Conservation (phyloP, 139 green algal genomes). For the Limnomonas spitsbergensis region DNA sequence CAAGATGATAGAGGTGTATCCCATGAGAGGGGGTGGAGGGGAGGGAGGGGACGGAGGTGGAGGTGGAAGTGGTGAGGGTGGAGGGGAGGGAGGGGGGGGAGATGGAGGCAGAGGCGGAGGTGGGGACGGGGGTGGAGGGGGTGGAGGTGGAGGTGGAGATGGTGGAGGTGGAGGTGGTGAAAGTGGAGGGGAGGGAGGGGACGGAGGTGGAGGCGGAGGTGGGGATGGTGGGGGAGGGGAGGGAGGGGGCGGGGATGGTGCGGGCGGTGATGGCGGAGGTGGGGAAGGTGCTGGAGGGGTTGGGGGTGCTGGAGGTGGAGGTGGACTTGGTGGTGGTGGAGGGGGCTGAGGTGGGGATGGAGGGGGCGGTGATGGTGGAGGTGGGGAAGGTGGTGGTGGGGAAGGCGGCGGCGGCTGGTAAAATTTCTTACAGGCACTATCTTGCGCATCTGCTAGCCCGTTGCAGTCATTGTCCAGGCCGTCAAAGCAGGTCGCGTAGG, state of each 20-base stretch:
- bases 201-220: not conserved
- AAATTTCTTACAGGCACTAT: not conserved
- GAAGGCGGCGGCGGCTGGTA: not conserved
- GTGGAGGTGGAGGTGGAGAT: not conserved
- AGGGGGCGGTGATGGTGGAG: not conserved
- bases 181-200: slow-evolving; percentile 1
- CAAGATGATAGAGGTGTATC: not conserved
- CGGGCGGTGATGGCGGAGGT: not conserved
- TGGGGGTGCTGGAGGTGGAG: not conserved
- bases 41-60: not conserved
- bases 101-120: not conserved
- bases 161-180: not conserved
- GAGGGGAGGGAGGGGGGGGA: not conserved
- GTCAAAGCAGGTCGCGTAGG: not conserved
- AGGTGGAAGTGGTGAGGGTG: not conserved
- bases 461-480: slow-evolving; percentile 18
- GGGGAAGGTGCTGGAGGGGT: not conserved
- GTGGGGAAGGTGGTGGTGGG: not conserved
- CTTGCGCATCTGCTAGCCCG: not conserved
- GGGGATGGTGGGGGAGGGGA: not conserved
- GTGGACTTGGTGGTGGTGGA: not conserved
- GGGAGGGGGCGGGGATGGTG: not conserved
- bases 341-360: not conserved
- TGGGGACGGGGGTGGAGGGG: not conserved
- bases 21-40: not conserved